phyloP scores from a whole-genome alignment of 177 flowering plant species.

The Telopea speciosissima region DNA sequence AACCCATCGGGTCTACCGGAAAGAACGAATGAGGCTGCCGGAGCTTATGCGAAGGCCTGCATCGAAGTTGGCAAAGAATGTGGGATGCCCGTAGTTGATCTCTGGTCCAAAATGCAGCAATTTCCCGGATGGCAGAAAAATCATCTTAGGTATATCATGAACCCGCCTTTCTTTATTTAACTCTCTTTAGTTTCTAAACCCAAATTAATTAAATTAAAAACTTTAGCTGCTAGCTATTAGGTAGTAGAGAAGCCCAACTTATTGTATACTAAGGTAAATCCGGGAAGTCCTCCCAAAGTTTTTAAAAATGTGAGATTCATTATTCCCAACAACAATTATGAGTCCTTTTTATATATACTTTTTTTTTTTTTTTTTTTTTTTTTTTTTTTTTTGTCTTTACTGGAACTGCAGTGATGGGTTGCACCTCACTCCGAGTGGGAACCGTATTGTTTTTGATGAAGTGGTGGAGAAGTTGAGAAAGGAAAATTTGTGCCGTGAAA shows the following conservation, averaged over 20 bases:
- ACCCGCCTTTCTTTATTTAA: background rate
- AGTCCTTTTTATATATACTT: too few relatives aligned
- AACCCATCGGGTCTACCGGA: constrained; percentile 54
- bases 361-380: too few relatives aligned
- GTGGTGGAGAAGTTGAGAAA: constrained; percentile 43
- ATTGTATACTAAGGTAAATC: too few relatives aligned
- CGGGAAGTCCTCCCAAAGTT: too few relatives aligned
- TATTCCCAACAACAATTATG: too few relatives aligned
- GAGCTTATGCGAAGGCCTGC: constrained; percentile 61
- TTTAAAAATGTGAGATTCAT: too few relatives aligned
- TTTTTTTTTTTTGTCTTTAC: background rate
- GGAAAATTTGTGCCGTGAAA: constrained; percentile 41
- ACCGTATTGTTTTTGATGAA: constrained; percentile 56
- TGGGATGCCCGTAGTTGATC: constrained; percentile 46
- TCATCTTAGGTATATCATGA: constrained; percentile 42
- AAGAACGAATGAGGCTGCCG: constrained; percentile 75
- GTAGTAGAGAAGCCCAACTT: too few relatives aligned
- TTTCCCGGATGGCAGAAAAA: constrained; percentile 49
- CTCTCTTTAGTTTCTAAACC: too few relatives aligned
- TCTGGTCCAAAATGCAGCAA: constrained; percentile 76
- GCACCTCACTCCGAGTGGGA: constrained; percentile 58
- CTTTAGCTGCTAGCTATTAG: too few relatives aligned
- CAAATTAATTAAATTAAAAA: too few relatives aligned
- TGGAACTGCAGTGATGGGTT: constrained; percentile 62
- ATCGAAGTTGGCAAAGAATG: constrained; percentile 49